Conservation (phyloP, 805 yeast genomes). For the Yamadazyma sp. region DNA sequence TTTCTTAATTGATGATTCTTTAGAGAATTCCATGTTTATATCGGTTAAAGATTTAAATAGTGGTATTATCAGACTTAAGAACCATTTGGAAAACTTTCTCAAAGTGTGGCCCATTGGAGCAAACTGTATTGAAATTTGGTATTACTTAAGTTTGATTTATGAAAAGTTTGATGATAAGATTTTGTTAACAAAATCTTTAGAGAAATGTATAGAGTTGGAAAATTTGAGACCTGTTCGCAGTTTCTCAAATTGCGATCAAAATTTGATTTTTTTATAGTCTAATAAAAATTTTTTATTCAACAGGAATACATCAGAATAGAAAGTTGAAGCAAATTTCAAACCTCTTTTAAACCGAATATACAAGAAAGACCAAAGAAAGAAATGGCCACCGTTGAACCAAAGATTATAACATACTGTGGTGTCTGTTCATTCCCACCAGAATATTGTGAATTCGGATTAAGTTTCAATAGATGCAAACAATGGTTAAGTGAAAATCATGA, state of each 20-base stretch:
- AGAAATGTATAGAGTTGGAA: slow-evolving; percentile 65
- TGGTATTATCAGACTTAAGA: slow-evolving; percentile 56
- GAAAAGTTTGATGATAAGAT: slow-evolving; percentile 53
- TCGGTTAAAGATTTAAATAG: slow-evolving; percentile 57
- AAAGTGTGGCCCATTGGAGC: slow-evolving; percentile 39
- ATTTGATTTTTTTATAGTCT: slow-evolving; percentile 6
- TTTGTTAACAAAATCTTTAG: slow-evolving; percentile 47
- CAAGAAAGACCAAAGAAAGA: not conserved
- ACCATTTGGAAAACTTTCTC: slow-evolving; percentile 37
- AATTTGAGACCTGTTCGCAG: slow-evolving; percentile 55
- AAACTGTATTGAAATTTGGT: slow-evolving; percentile 62
- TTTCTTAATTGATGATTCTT: slow-evolving; percentile 40
- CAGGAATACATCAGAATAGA: slow-evolving; percentile 1
- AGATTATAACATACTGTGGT: slow-evolving; percentile 61
- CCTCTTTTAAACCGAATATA: too few relatives aligned
- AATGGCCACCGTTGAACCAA: slow-evolving; percentile 22
- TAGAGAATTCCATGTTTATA: slow-evolving; percentile 39
- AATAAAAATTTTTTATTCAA: too few relatives aligned
- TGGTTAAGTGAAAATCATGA: slow-evolving; percentile 68
- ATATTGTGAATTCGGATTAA: slow-evolving; percentile 88
- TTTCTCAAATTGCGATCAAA: slow-evolving; percentile 28
- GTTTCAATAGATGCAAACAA: slow-evolving; percentile 75
- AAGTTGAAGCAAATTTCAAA: too few relatives aligned
- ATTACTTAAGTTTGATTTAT: slow-evolving; percentile 60
- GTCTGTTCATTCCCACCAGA: slow-evolving; percentile 84